These are phyloP conservation scores for Mycena floridula DNA, from an alignment of 768 basidiomycete genomes.

Conservation along the genomic window DNA sequence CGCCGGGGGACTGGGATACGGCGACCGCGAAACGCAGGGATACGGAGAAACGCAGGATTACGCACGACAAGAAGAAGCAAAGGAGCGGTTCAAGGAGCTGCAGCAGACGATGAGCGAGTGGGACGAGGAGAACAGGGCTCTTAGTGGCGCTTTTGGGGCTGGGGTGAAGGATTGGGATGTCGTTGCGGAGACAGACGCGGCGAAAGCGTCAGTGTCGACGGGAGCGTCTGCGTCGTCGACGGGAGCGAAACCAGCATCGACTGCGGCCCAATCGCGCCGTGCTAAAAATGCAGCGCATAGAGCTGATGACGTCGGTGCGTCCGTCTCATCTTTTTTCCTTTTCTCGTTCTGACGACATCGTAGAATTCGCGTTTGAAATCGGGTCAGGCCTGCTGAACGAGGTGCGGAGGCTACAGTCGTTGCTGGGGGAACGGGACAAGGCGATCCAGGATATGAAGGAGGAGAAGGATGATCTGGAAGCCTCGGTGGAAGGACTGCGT, in stretches of 20 bases:
- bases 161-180: background rate
- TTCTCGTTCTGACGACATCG: conserved; percentile 14
- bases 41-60: too few relatives aligned
- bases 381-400: conserved; percentile 89
- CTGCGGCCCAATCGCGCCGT: conserved; percentile 80
- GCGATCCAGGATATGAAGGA: conserved; percentile 87
- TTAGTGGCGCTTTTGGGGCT: too few relatives aligned
- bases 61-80: background rate
- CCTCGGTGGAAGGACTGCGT: conserved; percentile 67
- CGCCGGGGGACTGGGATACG: conserved; percentile 68
- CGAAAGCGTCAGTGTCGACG: background rate
- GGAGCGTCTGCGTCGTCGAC: conserved; percentile 26
- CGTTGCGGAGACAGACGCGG: background rate
- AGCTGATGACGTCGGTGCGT: conserved; percentile 82
- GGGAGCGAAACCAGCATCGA: conserved; percentile 58
- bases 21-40: conserved; percentile 81
- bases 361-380: conserved; percentile 98
- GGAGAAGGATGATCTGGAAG: conserved; percentile 86
- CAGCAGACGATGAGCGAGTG: background rate
- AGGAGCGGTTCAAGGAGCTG: background rate
- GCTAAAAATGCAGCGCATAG: conserved; percentile 91
- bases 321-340: conserved; percentile 2
- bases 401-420: conserved; percentile 83
- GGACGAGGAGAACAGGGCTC: background rate
- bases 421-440: conserved; percentile 89